These are phyloP conservation scores for Alternaria solani DNA, from an alignment of 2,329 filamentous ascomycete genomes.

Conservation along the genomic window DNA sequence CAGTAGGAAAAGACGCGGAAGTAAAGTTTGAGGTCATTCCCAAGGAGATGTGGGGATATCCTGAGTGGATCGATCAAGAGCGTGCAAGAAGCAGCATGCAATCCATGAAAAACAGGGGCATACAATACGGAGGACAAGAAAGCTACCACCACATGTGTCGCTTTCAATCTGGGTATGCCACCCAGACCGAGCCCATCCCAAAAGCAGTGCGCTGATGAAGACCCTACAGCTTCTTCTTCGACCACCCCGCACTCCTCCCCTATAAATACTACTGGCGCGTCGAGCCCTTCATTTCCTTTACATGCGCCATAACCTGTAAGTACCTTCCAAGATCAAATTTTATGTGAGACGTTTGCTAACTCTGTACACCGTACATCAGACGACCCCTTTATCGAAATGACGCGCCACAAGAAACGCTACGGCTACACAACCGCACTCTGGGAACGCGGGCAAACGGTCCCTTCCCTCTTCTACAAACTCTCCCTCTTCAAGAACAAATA, in stretches of 20 bases:
- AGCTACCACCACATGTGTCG: constrained; percentile 98
- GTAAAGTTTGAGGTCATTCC: constrained; percentile 80
- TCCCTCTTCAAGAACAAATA: constrained; percentile 19
- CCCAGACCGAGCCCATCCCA: neutral
- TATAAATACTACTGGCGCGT: constrained; percentile 96
- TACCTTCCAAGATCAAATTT: too few relatives aligned
- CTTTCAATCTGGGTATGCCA: constrained; percentile 70
- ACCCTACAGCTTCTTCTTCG: constrained; percentile 75
- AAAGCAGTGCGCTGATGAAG: neutral
- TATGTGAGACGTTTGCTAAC: too few relatives aligned
- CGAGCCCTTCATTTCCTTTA: constrained; percentile 96
- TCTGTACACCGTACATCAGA: constrained; percentile 47
- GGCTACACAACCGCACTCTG: constrained; percentile 97
- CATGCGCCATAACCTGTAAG: constrained; percentile 85
- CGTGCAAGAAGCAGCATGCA: constrained; percentile 71
- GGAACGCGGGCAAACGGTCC: constrained; percentile 86
- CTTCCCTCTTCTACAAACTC: constrained; percentile 56
- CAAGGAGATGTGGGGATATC: constrained; percentile 84
- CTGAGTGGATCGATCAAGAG: constrained; percentile 66
- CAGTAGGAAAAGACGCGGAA: constrained; percentile 79
- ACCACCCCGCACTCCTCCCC: constrained; percentile 81
- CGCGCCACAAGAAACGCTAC: constrained; percentile 94
- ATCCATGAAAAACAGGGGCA: constrained; percentile 77
- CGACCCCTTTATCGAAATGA: constrained; percentile 95
- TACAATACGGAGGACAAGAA: constrained; percentile 80